Percentiles rank a stretch among this genome's conserved stretches.
These are phyloP conservation scores for Talaromyces sp. DNA, from an alignment of 2,329 filamentous ascomycete genomes.

Conservation along the genomic window DNA sequence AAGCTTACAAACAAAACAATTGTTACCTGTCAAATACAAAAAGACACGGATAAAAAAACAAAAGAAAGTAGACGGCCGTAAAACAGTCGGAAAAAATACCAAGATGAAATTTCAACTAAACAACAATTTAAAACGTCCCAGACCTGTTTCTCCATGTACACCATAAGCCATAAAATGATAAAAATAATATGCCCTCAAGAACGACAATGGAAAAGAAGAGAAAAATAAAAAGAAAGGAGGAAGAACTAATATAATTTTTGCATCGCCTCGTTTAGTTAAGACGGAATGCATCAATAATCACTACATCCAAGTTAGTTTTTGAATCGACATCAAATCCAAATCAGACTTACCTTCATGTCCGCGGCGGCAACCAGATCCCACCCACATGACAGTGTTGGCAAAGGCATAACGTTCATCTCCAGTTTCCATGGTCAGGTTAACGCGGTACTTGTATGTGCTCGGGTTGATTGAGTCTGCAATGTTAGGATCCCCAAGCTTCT, in stretches of 20 bases:
- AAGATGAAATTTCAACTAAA: not conserved
- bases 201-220: not conserved
- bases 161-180: not conserved
- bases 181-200: not conserved
- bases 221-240: not conserved
- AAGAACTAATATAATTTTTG: not conserved
- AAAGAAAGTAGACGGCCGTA: not conserved
- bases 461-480: slow-evolving; percentile 44
- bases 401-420: slow-evolving; percentile 47
- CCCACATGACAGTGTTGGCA: slow-evolving; percentile 47
- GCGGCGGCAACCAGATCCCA: slow-evolving; percentile 44
- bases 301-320: slow-evolving; percentile 14
- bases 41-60: not conserved
- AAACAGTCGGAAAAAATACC: not conserved
- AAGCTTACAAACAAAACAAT: not conserved
- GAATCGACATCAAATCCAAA: not conserved
- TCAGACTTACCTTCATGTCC: slow-evolving; percentile 37
- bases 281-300: slow-evolving; percentile 34
- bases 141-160: not conserved
- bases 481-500: slow-evolving; percentile 41
- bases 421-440: slow-evolving; percentile 45
- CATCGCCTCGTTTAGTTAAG: slow-evolving; percentile 20
- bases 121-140: not conserved
- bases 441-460: slow-evolving; percentile 44
- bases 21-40: not conserved